phyloP scores from a whole-genome alignment of 2,329 filamentous ascomycete genomes.

The Chaetomiaceae sp. region DNA sequence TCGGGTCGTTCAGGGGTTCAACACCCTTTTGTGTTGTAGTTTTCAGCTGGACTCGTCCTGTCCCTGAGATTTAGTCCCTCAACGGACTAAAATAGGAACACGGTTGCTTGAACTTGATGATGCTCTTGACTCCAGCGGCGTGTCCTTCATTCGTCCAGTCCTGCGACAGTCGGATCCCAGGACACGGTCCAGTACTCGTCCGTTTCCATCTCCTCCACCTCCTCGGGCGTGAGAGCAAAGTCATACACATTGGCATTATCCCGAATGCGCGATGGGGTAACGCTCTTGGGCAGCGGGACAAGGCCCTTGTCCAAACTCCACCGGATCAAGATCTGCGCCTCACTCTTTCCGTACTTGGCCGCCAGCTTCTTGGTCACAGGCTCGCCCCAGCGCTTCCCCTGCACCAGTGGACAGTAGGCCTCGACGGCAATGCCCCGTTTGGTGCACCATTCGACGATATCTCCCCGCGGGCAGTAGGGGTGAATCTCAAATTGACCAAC shows the following conservation, averaged over 20 bases:
- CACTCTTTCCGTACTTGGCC: conserved; percentile 67
- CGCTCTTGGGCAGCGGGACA: conserved; percentile 61
- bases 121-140: no score
- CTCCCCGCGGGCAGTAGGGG: conserved; percentile 76
- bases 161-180: conserved; percentile 29
- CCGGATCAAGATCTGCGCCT: conserved; percentile 73
- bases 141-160: conserved; percentile 7
- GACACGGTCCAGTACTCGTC: conserved; percentile 29
- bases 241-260: conserved; percentile 60
- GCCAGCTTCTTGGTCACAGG: conserved; percentile 59
- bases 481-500: conserved; percentile 89
- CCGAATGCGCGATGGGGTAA: conserved; percentile 53
- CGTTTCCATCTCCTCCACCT: conserved; percentile 46
- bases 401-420: conserved; percentile 58
- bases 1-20: no score
- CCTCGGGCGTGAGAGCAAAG: conserved; percentile 55
- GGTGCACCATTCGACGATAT: conserved; percentile 74
- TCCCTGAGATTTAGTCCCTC: no score
- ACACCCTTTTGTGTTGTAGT: no score
- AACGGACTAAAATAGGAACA: no score
- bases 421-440: conserved; percentile 59
- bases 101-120: no score
- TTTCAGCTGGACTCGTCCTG: no score
- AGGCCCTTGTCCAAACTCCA: conserved; percentile 79
- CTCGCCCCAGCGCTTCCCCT: conserved; percentile 68